Base-by-base conservation (phyloP, 176 grass and related monocot species). In the Carex littledalei region DNA sequence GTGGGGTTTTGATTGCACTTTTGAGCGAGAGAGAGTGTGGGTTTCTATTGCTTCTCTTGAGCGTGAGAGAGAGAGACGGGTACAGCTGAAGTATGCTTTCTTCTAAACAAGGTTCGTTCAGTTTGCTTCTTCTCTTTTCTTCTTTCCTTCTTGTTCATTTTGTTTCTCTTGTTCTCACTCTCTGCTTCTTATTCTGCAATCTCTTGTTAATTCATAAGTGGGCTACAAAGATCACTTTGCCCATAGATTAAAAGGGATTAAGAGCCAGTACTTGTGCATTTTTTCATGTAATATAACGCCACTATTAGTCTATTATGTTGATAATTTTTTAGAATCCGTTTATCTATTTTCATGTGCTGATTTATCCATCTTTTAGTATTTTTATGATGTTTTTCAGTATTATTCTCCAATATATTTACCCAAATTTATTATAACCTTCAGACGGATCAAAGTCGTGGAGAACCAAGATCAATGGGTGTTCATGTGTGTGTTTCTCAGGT, bases 101-200 rank as follows among this genome's bases (percentile, higher is more conserved):
- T 45, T 47, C 70, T 52, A 52, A 74, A 74, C 8, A 74, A 74
- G 70, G 70, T 74, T 74, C n/a, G 43, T 24, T 74, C n/a, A 11
- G 24, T 76, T 21, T 53, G 20, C 20, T 71, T 70, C 67, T 71
- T 71, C 16, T 43, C 17, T 11, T n/a, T 20, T 75, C 1, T 26
- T n/a, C n/a, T 52, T 47, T 52, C 5, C 4, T 50, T 75, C 0
- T 34, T 16, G 64, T 26, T 67, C 5, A 1, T 16, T 35, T 67
- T 67, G 24, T 11, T 67, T 67, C 26, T 50, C n/a, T 49, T 45
- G 21, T 9, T 47, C 8, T 72, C 7, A 0, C 39, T 11, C 1
- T 45, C 17, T 73, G 18, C 0, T 41, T 20, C 41, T 12, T 8
- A 20, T 52, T 74, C 3, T 74, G 8, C 43, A 50, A 24, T 74